phyloP scores from a whole-genome alignment of 1,284 basidiomycete species.

The Cystobasidium pallidum region DNA sequence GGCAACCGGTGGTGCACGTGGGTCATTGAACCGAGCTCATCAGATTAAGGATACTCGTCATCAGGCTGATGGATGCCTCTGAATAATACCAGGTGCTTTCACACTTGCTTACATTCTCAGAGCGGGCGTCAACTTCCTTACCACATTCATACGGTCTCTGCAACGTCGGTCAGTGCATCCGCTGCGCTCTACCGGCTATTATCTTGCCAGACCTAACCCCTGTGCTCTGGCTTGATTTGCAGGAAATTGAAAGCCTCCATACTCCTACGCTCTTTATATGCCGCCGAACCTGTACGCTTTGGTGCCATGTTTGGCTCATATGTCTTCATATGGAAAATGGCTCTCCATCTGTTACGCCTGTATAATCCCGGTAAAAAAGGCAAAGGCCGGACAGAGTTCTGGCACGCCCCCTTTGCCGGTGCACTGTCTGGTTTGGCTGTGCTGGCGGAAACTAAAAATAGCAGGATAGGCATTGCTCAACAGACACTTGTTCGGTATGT shows the following conservation, averaged over 20 bases:
- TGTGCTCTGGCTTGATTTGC: not conserved
- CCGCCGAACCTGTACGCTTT: conserved; percentile 75
- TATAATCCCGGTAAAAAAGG: conserved; percentile 65
- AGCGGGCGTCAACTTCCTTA: conserved; percentile 75
- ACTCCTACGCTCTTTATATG: conserved; percentile 76
- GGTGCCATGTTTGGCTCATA: conserved; percentile 78
- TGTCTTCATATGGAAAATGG: conserved; percentile 76
- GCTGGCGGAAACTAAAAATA: conserved; percentile 73
- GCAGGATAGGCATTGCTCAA: conserved; percentile 77
- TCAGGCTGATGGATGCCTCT: not conserved
- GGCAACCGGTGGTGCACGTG: conserved; percentile 71
- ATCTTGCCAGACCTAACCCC: not conserved
- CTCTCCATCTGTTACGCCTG: conserved; percentile 80
- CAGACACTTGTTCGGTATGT: conserved; percentile 84
- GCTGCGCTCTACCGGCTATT: not conserved
- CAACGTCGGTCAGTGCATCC: conserved; percentile 65
- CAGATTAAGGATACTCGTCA: too few relatives aligned
- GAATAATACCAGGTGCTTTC: conserved; percentile 33
- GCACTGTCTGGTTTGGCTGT: conserved; percentile 76
- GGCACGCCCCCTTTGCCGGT: conserved; percentile 88
- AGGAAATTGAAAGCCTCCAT: conserved; percentile 64
- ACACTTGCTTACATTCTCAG: conserved; percentile 56
- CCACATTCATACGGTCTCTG: conserved; percentile 71
- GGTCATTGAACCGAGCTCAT: conserved; percentile 59
- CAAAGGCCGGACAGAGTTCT: conserved; percentile 62